A percentile compares a stretch with the other conserved stretches of the same genome.
These are phyloP conservation scores for Nicotiana tabacum DNA, from an alignment of 257 asterid species.

Conservation along the genomic window DNA sequence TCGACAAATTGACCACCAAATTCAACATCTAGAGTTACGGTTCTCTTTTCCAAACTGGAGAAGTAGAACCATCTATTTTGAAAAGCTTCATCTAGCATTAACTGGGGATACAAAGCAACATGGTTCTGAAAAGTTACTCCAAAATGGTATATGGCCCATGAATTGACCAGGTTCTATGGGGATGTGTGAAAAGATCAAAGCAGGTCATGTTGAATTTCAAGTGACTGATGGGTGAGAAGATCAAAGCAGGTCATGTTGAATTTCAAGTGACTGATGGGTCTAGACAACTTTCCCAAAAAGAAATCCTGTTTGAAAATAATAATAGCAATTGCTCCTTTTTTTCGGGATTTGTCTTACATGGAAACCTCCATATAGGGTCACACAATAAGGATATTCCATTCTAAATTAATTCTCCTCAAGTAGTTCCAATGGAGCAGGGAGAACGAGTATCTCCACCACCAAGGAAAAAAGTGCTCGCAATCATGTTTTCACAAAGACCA, in stretches of 20 bases:
- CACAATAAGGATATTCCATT: background rate
- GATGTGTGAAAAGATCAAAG: background rate
- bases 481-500: background rate
- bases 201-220: background rate
- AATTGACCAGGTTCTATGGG: background rate
- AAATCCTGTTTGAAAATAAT: background rate
- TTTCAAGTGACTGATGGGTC: background rate
- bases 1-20: background rate
- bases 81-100: background rate
- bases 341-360: background rate
- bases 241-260: background rate
- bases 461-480: background rate
- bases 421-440: background rate
- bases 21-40: background rate
- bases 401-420: background rate
- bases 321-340: background rate
- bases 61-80: background rate
- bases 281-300: background rate
- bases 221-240: background rate
- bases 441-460: slow-evolving; percentile 6
- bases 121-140: slow-evolving; percentile 1
- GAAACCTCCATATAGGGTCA: background rate
- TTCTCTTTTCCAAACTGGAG: background rate
- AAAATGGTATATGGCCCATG: background rate
- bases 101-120: background rate